A percentile compares a stretch with the other conserved stretches of the same genome.
These are phyloP conservation scores for Colletotrichum limetticola DNA, from an alignment of 2,329 filamentous ascomycete genomes.

Conservation along the genomic window DNA sequence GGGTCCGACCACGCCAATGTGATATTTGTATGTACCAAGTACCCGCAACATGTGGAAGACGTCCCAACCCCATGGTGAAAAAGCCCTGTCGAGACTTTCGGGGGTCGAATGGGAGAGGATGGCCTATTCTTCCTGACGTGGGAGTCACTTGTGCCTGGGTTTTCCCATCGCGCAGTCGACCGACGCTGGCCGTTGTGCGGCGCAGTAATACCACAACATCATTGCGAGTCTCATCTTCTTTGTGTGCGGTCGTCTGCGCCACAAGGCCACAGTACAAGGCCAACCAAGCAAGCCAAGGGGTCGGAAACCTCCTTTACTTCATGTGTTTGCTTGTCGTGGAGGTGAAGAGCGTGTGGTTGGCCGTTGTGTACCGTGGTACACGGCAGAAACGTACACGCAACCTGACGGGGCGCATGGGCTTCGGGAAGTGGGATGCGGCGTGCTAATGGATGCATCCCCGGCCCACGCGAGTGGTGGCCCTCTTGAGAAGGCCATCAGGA, in stretches of 20 bases:
- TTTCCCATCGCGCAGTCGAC: constrained; percentile 17
- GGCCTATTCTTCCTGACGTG: constrained; percentile 6
- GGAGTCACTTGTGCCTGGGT: not conserved
- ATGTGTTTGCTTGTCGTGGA: constrained; percentile 2
- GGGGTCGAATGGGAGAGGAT: not conserved
- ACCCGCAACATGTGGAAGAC: constrained; percentile 26
- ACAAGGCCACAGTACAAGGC: not conserved
- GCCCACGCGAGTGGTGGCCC: not conserved
- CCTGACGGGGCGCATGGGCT: constrained; percentile 3
- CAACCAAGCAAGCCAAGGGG: constrained; percentile 19
- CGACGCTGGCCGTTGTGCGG: constrained; percentile 1
- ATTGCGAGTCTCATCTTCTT: not conserved
- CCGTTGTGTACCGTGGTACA: constrained; percentile 9
- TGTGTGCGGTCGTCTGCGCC: not conserved
- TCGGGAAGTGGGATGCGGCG: constrained; percentile 28
- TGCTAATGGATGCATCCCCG: constrained; percentile 21
- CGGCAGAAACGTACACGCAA: not conserved
- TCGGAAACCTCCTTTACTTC: constrained; percentile 5
- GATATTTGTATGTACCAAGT: constrained; percentile 5
- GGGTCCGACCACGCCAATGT: not conserved
- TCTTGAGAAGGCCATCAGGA: not conserved
- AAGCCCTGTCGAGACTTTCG: constrained; percentile 6
- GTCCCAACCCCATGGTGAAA: constrained; percentile 26
- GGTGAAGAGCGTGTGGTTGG: constrained; percentile 13
- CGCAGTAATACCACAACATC: not conserved